These are phyloP conservation scores for Fusarium sublunatum DNA, from an alignment of 2,329 filamentous ascomycete genomes.

Conservation along the genomic window DNA sequence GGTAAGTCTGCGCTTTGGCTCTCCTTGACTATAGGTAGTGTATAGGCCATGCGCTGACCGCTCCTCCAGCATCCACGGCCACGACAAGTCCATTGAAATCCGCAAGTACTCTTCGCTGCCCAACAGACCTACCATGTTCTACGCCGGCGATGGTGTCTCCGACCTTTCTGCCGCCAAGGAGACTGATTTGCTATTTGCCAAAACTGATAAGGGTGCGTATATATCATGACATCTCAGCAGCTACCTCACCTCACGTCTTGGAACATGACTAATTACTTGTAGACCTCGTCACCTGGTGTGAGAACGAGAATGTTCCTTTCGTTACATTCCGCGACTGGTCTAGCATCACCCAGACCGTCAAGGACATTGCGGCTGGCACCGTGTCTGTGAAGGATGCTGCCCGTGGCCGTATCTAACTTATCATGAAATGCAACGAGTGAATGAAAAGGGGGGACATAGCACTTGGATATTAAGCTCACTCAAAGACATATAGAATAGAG, in stretches of 20 bases:
- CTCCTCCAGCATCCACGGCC: slow-evolving; percentile 78
- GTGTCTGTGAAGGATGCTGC: slow-evolving; percentile 77
- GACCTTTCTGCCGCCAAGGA: slow-evolving; percentile 92
- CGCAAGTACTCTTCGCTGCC: slow-evolving; percentile 84
- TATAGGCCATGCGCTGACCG: slow-evolving; percentile 10
- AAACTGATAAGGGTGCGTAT: slow-evolving; percentile 81
- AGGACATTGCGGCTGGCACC: slow-evolving; percentile 80
- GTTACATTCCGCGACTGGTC: slow-evolving; percentile 88
- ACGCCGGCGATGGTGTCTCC: slow-evolving; percentile 93
- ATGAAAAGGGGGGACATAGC: neutral
- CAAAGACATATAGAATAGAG: slow-evolving; percentile 29
- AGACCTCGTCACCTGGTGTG: slow-evolving; percentile 91
- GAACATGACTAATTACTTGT: slow-evolving; percentile 6
- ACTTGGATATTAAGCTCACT: slow-evolving; percentile 4
- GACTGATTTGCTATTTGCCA: slow-evolving; percentile 93
- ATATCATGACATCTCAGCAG: neutral
- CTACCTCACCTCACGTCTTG: neutral
- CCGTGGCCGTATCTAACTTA: slow-evolving; percentile 54
- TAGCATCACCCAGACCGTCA: slow-evolving; percentile 78
- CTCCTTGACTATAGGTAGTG: too few species aligned
- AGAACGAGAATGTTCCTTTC: slow-evolving; percentile 85
- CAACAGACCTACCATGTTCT: slow-evolving; percentile 85
- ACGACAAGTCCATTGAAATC: slow-evolving; percentile 95
- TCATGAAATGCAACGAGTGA: slow-evolving; percentile 7
- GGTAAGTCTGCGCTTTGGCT: slow-evolving; percentile 55